These are phyloP conservation scores for Vigna hirtella DNA, from an alignment of 306 rosid species.

Conservation along the genomic window DNA sequence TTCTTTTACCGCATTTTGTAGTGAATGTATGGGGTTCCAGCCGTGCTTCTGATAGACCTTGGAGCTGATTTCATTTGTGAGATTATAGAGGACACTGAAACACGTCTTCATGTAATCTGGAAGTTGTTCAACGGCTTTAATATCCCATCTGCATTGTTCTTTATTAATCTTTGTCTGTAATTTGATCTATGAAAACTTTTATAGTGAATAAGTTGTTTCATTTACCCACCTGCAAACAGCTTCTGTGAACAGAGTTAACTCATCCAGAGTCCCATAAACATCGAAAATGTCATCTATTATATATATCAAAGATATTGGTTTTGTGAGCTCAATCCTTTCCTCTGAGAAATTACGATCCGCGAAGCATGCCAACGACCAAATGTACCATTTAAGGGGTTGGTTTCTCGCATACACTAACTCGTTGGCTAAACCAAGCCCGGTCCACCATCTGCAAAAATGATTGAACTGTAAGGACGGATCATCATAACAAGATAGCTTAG, in stretches of 20 bases:
- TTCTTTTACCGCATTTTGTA: constrained; percentile 24
- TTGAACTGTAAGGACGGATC: background rate
- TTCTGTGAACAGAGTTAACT: constrained; percentile 67
- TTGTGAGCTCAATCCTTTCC: constrained; percentile 73
- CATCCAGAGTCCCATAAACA: constrained; percentile 63
- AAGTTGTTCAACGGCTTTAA: constrained; percentile 45
- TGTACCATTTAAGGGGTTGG: constrained; percentile 81
- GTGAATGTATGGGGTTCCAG: constrained; percentile 54
- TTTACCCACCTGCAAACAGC: constrained; percentile 68
- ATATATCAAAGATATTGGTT: constrained; percentile 68
- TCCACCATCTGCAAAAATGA: constrained; percentile 65
- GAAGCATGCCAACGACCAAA: constrained; percentile 63
- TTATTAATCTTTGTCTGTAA: background rate
- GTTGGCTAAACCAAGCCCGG: constrained; percentile 56
- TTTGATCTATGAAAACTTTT: background rate
- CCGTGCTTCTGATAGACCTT: constrained; percentile 56
- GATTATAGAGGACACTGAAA: constrained; percentile 54
- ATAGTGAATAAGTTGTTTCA: background rate
- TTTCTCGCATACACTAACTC: constrained; percentile 63
- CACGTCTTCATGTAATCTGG: constrained; percentile 69
- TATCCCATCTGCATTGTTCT: constrained; percentile 64
- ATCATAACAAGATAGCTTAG: background rate
- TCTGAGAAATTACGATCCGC: constrained; percentile 57
- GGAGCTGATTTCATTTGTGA: constrained; percentile 62
- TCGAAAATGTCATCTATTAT: constrained; percentile 75